These are phyloP conservation scores for Thielaviopsis musarum DNA, from an alignment of 2,329 filamentous ascomycete species.

Conservation along the genomic window DNA sequence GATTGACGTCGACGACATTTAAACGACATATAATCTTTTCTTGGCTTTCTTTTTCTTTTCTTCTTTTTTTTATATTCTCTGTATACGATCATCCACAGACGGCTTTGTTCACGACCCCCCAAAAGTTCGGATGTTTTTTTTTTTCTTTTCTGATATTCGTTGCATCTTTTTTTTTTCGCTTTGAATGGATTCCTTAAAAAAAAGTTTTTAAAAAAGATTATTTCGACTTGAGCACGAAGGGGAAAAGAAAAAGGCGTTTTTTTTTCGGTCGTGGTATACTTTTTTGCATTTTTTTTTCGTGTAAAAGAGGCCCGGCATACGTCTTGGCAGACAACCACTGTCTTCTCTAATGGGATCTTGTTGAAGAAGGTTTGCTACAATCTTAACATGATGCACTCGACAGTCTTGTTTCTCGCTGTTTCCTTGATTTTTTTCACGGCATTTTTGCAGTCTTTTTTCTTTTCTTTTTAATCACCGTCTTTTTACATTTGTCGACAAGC, in stretches of 20 bases:
- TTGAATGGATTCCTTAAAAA: neutral
- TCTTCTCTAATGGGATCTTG: neutral
- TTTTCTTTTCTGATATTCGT: neutral
- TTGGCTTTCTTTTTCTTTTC: neutral
- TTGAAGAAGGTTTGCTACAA: no score
- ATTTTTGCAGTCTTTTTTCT: constrained; percentile 9
- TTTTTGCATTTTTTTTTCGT: no score
- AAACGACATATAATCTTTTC: constrained; percentile 20
- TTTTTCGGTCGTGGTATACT: no score
- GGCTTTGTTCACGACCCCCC: neutral
- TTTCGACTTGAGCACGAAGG: neutral
- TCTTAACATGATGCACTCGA: neutral
- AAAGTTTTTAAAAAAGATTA: neutral
- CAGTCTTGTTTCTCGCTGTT: neutral
- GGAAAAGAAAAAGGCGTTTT: no score
- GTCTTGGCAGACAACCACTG: no score
- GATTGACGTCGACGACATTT: constrained; percentile 93
- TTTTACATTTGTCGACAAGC: constrained; percentile 3
- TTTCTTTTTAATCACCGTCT: constrained; percentile 2
- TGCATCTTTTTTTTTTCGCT: neutral
- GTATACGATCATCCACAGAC: constrained; percentile 10
- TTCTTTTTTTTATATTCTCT: neutral
- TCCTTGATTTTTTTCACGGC: constrained; percentile 15
- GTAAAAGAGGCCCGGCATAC: no score
- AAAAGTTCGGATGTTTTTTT: neutral